A percentile compares a stretch with the other conserved stretches of the same genome.
Evolutionary conservation across 2,329 filamentous ascomycete genomes (phyloP).

Genomic region (Fonsecaea pedrosoi): DNA sequence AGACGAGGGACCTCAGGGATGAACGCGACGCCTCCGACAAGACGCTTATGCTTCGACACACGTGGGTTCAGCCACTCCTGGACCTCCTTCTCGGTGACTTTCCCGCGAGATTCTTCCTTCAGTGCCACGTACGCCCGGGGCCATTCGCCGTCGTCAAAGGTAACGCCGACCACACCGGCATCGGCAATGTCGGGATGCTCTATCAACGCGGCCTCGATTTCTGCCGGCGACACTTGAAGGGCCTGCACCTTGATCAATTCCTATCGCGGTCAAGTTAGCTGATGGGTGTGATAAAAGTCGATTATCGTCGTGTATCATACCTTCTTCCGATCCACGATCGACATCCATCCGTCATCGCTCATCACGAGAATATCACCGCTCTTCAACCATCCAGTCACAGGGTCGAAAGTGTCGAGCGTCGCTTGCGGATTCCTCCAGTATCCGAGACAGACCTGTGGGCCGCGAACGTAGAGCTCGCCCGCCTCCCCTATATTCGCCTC

Average conservation of each 20-base stretch:
- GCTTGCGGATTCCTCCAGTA: slow-evolving; percentile 76
- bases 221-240: slow-evolving; percentile 53
- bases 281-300: not conserved
- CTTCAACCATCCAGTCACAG: slow-evolving; percentile 58
- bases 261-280: slow-evolving; percentile 42
- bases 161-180: slow-evolving; percentile 55
- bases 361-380: slow-evolving; percentile 71
- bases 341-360: slow-evolving; percentile 60
- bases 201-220: slow-evolving; percentile 54
- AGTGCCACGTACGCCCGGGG: slow-evolving; percentile 53
- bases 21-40: slow-evolving; percentile 54
- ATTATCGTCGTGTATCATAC: slow-evolving; percentile 42
- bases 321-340: slow-evolving; percentile 67
- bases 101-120: slow-evolving; percentile 17
- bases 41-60: slow-evolving; percentile 45
- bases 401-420: slow-evolving; percentile 72
- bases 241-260: slow-evolving; percentile 61
- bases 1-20: slow-evolving; percentile 58
- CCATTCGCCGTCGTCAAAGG: slow-evolving; percentile 45
- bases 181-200: slow-evolving; percentile 53
- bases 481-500: slow-evolving; percentile 60
- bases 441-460: slow-evolving; percentile 79
- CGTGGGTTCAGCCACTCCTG: slow-evolving; percentile 44
- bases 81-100: slow-evolving; percentile 23
- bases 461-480: slow-evolving; percentile 71